These are phyloP conservation scores for Aurantiochytrium sp. DNA, from an alignment of 108 stramenopile species.

Conservation along the genomic window DNA sequence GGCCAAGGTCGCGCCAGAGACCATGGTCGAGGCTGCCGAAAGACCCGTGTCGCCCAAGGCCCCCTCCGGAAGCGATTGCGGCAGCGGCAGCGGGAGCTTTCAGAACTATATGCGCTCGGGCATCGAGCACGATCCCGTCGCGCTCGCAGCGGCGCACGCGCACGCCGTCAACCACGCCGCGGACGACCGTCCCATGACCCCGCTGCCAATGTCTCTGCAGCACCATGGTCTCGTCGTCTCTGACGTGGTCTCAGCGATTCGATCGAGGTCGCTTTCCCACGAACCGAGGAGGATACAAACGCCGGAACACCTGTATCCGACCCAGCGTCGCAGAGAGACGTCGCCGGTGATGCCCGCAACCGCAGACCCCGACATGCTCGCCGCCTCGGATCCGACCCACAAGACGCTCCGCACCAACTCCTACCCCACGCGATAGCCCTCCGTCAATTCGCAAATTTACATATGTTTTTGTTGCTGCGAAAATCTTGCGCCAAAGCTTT, in stretches of 20 bases:
- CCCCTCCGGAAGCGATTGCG: too few species aligned
- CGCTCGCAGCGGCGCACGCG: not conserved
- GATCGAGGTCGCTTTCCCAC: not conserved
- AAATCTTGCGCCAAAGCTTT: too few species aligned
- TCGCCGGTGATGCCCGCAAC: too few species aligned
- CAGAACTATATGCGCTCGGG: too few species aligned
- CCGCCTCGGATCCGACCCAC: too few species aligned
- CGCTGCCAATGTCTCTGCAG: slow-evolving; percentile 3
- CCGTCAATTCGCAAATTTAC: too few species aligned
- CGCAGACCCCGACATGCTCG: too few species aligned
- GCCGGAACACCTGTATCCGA: not conserved
- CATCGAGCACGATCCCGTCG: not conserved
- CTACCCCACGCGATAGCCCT: too few species aligned
- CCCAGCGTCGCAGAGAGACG: not conserved
- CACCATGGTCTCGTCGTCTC: not conserved
- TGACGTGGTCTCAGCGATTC: not conserved
- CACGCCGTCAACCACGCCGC: not conserved
- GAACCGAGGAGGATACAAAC: not conserved
- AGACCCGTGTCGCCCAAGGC: too few species aligned
- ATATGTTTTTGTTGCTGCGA: too few species aligned
- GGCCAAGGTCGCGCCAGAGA: not conserved
- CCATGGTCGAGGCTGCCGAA: not conserved
- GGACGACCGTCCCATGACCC: not conserved
- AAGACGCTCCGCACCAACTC: too few species aligned
- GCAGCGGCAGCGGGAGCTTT: too few species aligned